Conservation (phyloP, 768 basidiomycete genomes). For the Gautieria morchelliformis region DNA sequence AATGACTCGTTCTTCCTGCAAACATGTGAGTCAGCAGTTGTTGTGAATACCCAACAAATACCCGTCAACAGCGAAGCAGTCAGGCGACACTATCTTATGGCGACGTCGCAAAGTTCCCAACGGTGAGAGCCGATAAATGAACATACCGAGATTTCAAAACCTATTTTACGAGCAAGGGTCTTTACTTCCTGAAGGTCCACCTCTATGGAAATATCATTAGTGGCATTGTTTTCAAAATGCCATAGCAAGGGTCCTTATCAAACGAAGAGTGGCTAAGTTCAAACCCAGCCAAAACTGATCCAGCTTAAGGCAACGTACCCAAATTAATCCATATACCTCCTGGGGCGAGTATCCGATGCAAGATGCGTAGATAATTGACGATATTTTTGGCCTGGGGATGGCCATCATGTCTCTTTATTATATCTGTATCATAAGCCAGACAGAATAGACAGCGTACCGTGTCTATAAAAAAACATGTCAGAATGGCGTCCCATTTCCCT, state of each 20-base stretch:
- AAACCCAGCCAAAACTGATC: not conserved
- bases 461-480: conserved; percentile 97
- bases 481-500: conserved; percentile 78
- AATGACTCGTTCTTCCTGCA: conserved; percentile 70
- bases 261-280: not conserved
- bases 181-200: conserved; percentile 87
- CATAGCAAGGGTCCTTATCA: conserved; percentile 77
- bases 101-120: no score
- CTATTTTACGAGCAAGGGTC: conserved; percentile 55
- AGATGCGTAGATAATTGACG: conserved; percentile 80
- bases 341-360: conserved; percentile 71
- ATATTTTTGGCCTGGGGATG: conserved; percentile 73
- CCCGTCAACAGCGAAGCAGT: not conserved
- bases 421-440: not conserved
- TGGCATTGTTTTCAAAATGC: conserved; percentile 90
- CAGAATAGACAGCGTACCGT: conserved; percentile 42
- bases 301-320: conserved; percentile 30
- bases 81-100: no score
- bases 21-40: not conserved
- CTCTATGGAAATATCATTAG: conserved; percentile 77
- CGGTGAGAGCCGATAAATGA: not conserved
- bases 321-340: conserved; percentile 92
- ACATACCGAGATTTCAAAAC: conserved; percentile 75
- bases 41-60: not conserved
- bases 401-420: not conserved